Evolutionary conservation across 1,284 basidiomycete genomes (phyloP), one percentile per base, ranked within the genome.

Genomic region (Ganoderma leucocontextum): DNA sequence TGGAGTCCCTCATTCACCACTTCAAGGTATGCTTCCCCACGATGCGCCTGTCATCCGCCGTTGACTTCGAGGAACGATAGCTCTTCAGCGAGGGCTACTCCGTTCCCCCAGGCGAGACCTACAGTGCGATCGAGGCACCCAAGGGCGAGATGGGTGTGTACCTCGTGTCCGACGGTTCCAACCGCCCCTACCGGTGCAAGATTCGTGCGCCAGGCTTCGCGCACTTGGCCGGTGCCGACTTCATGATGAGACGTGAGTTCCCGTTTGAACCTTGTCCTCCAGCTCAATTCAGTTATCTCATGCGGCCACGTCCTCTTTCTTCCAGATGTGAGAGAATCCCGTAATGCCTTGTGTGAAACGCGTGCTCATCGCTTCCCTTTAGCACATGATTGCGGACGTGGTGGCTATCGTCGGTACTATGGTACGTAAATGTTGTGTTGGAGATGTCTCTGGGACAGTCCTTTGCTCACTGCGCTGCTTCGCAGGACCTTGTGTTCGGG

Each of bases 71-170:
- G n/a, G 12, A 63, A 19, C 64, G 66, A 60, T 75, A 94, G 92
- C 86, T 97, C 75, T 99, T 97, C 86, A 96, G 93, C 66, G 97
- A 99, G 82, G 97, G 97, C 25, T 99, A 96, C 84, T 94, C 94
- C 38, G 97, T 99, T n/a, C 97, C 97, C 19, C 94, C 97, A 22
- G 92, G 97, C 41, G 97, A 99, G 85, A 99, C 97, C 0, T 99
- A 99, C 85, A 91, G 90, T 65, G 96, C 97, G 5, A 99, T 99
- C 75, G 97, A 99, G 83, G 97, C 97, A 22, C 97, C 97, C 66
- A 99, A 99, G 85, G 97, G 97, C 70, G 96, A 99, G 84, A 99
- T 99, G 97, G 96, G 87, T 73, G 96, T 98, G 65, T 98, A 96
- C 83, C 90, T 98, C 64, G 95, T 98, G 70, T 97, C 95, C 87